phyloP scores from a whole-genome alignment of 345 rosid genomes.

The Gynandropsis gynandra region DNA sequence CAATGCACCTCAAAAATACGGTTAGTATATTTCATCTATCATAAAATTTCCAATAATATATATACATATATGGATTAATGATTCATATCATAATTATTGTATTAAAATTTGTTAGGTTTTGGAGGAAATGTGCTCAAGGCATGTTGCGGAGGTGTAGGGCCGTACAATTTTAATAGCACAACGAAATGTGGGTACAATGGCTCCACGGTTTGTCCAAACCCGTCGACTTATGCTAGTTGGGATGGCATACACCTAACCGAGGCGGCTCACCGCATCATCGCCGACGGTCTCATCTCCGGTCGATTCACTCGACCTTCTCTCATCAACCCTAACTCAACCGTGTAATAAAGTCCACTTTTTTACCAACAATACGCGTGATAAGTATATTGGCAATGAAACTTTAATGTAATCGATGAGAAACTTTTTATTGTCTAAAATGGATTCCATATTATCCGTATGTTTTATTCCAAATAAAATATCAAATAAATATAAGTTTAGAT shows the following conservation, averaged over 20 bases:
- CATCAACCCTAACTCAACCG: neutral
- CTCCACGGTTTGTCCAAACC: constrained; percentile 42
- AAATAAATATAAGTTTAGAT: too few species aligned
- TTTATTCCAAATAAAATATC: too few species aligned
- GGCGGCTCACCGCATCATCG: constrained; percentile 49
- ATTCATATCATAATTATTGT: neutral
- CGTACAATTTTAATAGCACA: constrained; percentile 43
- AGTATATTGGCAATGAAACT: too few species aligned
- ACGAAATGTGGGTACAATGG: constrained; percentile 48
- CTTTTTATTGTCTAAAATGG: too few species aligned
- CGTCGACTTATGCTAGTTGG: constrained; percentile 47
- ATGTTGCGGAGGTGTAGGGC: constrained; percentile 62
- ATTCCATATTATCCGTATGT: too few species aligned
- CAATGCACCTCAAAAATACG: constrained; percentile 39
- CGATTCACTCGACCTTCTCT: constrained; percentile 27
- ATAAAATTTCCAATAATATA: neutral
- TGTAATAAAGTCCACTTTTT: too few species aligned
- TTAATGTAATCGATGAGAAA: too few species aligned
- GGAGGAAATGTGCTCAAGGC: constrained; percentile 19
- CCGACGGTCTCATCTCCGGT: constrained; percentile 37
- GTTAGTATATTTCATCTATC: constrained; percentile 26
- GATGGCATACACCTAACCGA: constrained; percentile 73
- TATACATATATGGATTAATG: neutral
- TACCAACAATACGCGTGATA: too few species aligned
- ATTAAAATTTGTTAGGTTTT: constrained; percentile 1